A percentile compares a stretch with the other conserved stretches of the same genome.
Conservation (phyloP, 768 basidiomycete species). For the Boletus rubroflammeus region DNA sequence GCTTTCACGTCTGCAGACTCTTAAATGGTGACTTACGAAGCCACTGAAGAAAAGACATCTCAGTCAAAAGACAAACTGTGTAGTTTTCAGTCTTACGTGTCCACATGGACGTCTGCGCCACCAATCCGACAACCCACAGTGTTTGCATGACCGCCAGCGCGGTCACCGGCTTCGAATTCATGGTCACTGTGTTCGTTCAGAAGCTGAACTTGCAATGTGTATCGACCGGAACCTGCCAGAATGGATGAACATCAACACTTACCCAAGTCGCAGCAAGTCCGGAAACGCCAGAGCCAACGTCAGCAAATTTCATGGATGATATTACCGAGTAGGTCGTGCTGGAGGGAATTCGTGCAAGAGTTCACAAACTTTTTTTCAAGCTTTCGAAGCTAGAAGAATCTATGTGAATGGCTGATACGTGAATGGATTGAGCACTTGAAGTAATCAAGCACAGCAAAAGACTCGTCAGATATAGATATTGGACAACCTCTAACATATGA, state of each 20-base stretch:
- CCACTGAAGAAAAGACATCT: constrained; percentile 36
- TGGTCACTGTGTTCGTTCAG: constrained; percentile 73
- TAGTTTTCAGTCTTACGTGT: constrained; percentile 52
- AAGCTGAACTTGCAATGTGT: constrained; percentile 36
- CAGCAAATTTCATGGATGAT: constrained; percentile 47
- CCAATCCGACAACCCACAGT: constrained; percentile 54
- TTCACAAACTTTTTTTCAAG: background rate
- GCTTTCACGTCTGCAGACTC: background rate
- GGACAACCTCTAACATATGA: background rate
- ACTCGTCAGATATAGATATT: background rate
- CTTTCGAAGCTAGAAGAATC: background rate
- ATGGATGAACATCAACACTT: constrained; percentile 8
- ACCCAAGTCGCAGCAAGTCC: constrained; percentile 80
- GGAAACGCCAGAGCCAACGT: constrained; percentile 75
- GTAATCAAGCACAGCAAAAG: background rate
- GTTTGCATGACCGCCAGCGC: constrained; percentile 76
- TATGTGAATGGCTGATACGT: background rate
- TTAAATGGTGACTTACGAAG: constrained; percentile 41
- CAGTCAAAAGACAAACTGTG: background rate
- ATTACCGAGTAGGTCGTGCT: background rate
- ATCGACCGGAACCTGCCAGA: background rate
- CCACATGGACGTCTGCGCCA: constrained; percentile 50
- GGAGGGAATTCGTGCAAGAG: background rate
- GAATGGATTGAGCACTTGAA: background rate
- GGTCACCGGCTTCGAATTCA: constrained; percentile 63